Evolutionary conservation across 2,329 filamentous ascomycete genomes (phyloP).

Genomic region (Phialocephala sp.): DNA sequence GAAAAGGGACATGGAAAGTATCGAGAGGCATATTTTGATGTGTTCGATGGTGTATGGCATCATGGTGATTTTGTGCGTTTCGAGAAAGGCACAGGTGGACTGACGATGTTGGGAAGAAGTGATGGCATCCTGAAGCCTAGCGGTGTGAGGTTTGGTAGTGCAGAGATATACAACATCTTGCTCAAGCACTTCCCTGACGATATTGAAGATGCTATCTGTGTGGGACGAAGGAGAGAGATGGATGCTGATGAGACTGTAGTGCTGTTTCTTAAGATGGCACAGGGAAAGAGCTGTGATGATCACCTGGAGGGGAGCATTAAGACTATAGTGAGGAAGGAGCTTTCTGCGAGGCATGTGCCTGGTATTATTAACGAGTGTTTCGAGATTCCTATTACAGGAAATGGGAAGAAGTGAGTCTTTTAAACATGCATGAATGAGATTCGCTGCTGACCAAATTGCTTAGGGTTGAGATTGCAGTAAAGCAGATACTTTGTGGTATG

Average conservation of each 20-base stretch:
- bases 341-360: conserved; percentile 90
- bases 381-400: conserved; percentile 85
- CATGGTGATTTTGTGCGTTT: conserved; percentile 89
- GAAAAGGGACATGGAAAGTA: conserved; percentile 67
- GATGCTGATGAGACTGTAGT: conserved; percentile 58
- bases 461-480: conserved; percentile 91
- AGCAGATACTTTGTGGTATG: conserved; percentile 90
- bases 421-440: not conserved
- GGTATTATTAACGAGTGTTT: conserved; percentile 79
- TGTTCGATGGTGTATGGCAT: conserved; percentile 82
- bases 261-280: conserved; percentile 82
- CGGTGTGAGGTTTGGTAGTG: conserved; percentile 89
- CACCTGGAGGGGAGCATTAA: conserved; percentile 70
- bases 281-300: conserved; percentile 53
- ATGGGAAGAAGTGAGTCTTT: conserved; percentile 85
- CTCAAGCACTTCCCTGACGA: conserved; percentile 79
- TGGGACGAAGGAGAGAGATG: conserved; percentile 69
- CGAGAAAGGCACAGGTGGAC: conserved; percentile 73
- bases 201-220: conserved; percentile 85
- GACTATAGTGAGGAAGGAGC: conserved; percentile 71
- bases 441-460: conserved; percentile 9
- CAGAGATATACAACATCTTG: conserved; percentile 96
- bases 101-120: conserved; percentile 90
- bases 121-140: conserved; percentile 93
- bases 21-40: conserved; percentile 83